phyloP scores from a whole-genome alignment of 371 early-diverging fungal species.

The Rhizopus microsporus region DNA sequence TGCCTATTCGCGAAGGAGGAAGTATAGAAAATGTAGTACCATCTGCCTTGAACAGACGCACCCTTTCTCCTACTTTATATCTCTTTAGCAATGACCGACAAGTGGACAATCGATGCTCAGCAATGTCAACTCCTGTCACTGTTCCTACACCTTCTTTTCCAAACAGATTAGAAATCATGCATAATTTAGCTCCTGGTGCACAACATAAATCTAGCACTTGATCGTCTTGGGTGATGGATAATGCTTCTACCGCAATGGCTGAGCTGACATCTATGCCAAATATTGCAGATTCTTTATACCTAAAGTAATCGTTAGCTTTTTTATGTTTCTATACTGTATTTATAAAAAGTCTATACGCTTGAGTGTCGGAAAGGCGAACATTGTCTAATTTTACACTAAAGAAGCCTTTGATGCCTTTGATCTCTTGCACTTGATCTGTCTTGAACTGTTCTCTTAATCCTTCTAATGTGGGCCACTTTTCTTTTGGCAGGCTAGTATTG shows the following conservation, averaged over 20 bases:
- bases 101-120: slow-evolving; percentile 70
- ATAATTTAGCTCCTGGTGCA: slow-evolving; percentile 85
- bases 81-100: slow-evolving; percentile 70
- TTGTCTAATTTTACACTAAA: slow-evolving; percentile 32
- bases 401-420: slow-evolving; percentile 32
- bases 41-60: slow-evolving; percentile 73
- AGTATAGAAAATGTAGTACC: slow-evolving; percentile 77
- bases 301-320: not conserved
- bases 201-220: slow-evolving; percentile 85
- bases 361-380: slow-evolving; percentile 41
- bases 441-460: slow-evolving; percentile 46
- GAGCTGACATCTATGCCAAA: slow-evolving; percentile 90
- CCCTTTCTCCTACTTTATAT: slow-evolving; percentile 58
- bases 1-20: slow-evolving; percentile 62
- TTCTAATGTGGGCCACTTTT: slow-evolving; percentile 39
- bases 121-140: slow-evolving; percentile 92
- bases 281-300: slow-evolving; percentile 48
- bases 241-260: slow-evolving; percentile 66
- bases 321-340: no score
- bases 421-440: slow-evolving; percentile 35
- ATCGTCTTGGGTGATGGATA: slow-evolving; percentile 60
- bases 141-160: slow-evolving; percentile 66
- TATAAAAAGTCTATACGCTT: slow-evolving; percentile 22
- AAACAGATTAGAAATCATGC: slow-evolving; percentile 75
- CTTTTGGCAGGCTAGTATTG: slow-evolving; percentile 47